Evolutionary conservation across 805 yeast species (phyloP), one percentile per base, ranked within the genome.

Genomic region (Pichia deserticola): DNA sequence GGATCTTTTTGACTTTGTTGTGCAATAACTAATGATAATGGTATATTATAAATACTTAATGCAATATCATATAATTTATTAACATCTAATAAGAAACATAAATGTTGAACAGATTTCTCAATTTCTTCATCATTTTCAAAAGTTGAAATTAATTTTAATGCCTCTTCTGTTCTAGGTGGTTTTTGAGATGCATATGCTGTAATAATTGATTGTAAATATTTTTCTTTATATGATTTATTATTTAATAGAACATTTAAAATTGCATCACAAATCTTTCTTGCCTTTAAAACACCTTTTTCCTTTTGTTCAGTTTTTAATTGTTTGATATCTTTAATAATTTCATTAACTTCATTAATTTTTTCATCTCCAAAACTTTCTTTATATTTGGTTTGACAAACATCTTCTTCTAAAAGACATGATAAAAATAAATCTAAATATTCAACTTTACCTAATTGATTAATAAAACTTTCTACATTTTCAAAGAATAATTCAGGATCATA

Each of bases 1-100:
- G 99, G 99, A 69, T 93, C 99, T 74, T 85, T 90, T 66, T 92
- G 98, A 0, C 97, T 89, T 61, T 89, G 93, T 64, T 95, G 98
- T 0, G 99, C 99, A 51, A 93, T 82, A 11, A 77, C 74, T 50
- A 93, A 74, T 0, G 98, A 79, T 59, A 92, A 71, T 50, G 82
- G 82, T 40, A 93, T 82, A 62, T 93, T 85, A 60, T 93, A 93
- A 25, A 86, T 70, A 2, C 95, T 85, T 51, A 93, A 74, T 0
- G 97, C 86, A 20, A 83, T 81, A 44, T 82, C 76, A 67, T 92
- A 93, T 25, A 93, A 74, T 52, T 78, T 71, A 61, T 89, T 89
- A 36, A 89, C 95, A 66, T 92, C 99, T 60, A 86, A 89, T 51
- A 93, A 70, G 74, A 92, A 92, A 59, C 96, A 88, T 49, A 93